These are phyloP conservation scores for Thalia dealbata DNA, from an alignment of 176 grass and related monocot genomes.

Conservation along the genomic window DNA sequence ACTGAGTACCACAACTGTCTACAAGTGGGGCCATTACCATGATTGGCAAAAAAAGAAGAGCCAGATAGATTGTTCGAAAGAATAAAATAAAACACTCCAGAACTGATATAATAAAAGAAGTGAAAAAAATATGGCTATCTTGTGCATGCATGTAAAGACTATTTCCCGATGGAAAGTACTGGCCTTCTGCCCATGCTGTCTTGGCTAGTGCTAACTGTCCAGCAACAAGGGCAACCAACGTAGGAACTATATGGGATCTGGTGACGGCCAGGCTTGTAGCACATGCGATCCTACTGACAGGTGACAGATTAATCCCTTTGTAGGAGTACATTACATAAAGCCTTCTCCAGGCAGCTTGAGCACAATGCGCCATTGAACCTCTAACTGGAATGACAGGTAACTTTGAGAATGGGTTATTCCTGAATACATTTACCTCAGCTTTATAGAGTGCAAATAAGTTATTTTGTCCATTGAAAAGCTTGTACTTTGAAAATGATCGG, in stretches of 20 bases:
- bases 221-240: constrained; percentile 46
- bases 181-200: constrained; percentile 53
- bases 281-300: constrained; percentile 45
- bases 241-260: constrained; percentile 60
- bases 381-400: constrained; percentile 50
- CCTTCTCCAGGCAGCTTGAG: constrained; percentile 57
- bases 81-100: constrained; percentile 72
- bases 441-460: constrained; percentile 26
- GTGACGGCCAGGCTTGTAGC: constrained; percentile 59
- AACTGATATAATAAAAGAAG: constrained; percentile 53
- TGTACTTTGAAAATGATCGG: constrained; percentile 35
- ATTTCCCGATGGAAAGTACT: constrained; percentile 57
- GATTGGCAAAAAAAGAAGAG: constrained; percentile 69
- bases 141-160: constrained; percentile 58
- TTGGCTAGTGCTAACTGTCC: constrained; percentile 50
- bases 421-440: constrained; percentile 29
- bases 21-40: constrained; percentile 86
- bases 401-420: constrained; percentile 26
- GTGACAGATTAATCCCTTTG: constrained; percentile 25
- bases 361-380: constrained; percentile 37
- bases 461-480: constrained; percentile 25
- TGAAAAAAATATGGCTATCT: constrained; percentile 62
- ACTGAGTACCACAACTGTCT: constrained; percentile 57
- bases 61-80: constrained; percentile 71
- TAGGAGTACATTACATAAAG: constrained; percentile 29